Evolutionary conservation across 2,329 filamentous ascomycete species (phyloP), one percentile per base, ranked within the genome.

Genomic region (Fusarium musae): DNA sequence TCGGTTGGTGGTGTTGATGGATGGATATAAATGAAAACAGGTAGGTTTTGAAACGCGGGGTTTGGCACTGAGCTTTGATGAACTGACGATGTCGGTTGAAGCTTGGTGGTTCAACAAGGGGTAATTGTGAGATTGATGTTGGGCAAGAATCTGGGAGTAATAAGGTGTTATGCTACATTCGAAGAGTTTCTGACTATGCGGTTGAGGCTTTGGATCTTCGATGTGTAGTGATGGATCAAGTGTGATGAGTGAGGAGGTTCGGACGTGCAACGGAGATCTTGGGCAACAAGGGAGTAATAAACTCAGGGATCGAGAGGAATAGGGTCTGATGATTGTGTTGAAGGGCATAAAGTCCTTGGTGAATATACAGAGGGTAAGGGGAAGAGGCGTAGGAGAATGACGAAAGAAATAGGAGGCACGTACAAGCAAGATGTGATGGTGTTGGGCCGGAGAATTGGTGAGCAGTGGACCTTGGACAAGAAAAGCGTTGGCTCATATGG

Each of bases 11-110:
- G 21, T 36, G 32, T 49, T 54, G 46, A 44, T 57, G 37, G 30
- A 57, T 36, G 44, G 42, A 44, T 32, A 59, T 30, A 59, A 54
- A 39, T 58, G 58, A 46, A 28, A 61, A 54, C 30, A 39, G 17
- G 62, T 72, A 66, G 62, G 46, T 68, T 73, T 44, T 61, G 56
- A 74, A 73, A 72, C 67, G 71, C 71, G 67, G 71, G 71, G 71
- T 73, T 59, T 49, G 53, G 56, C 28, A 64, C 32, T 59, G 54
- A 62, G 46, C 16, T 62, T 21, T 59, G 17, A 47, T 72, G 59
- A 60, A 74, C 46, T 61, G 62, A 64, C 44, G 50, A 59, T 58
- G 32, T 32, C 16, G 46, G 49, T 66, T 40, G 16, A 26, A 42
- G 16, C 39, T 54, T 36, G 37, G 43, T 36, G 30, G 52, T 37